Evolutionary conservation across 805 yeast species (phyloP).

Genomic region (Candida sithepensis): DNA sequence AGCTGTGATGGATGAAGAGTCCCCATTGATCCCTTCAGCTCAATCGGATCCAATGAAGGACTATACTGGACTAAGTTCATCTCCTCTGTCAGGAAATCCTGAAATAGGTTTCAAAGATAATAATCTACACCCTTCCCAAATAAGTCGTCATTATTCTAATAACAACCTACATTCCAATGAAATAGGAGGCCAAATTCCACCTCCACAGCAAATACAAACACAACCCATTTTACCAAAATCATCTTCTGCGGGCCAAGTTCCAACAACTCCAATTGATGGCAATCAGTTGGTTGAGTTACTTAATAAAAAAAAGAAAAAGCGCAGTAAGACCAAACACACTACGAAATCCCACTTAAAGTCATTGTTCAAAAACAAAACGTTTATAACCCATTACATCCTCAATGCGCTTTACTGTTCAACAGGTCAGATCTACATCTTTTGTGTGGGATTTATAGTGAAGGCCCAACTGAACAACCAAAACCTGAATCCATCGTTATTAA

Average conservation of each 20-base stretch:
- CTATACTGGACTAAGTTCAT: slow-evolving; percentile 8
- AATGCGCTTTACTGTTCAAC: slow-evolving; percentile 57
- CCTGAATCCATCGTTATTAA: slow-evolving; percentile 9
- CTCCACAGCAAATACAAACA: not conserved
- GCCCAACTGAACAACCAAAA: slow-evolving; percentile 35
- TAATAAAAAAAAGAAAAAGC: slow-evolving; percentile 5
- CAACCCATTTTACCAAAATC: not conserved
- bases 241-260: not conserved
- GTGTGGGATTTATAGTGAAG: slow-evolving; percentile 69
- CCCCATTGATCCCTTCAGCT: slow-evolving; percentile 5
- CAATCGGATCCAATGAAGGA: slow-evolving; percentile 1
- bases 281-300: slow-evolving; percentile 3
- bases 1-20: slow-evolving; percentile 18
- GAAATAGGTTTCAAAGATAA: not conserved
- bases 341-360: slow-evolving; percentile 22
- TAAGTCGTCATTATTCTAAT: not conserved
- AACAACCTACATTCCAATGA: not conserved
- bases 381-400: slow-evolving; percentile 50
- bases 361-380: slow-evolving; percentile 33
- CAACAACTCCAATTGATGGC: slow-evolving; percentile 1
- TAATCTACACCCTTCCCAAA: not conserved
- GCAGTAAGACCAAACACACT: slow-evolving; percentile 10
- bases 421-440: slow-evolving; percentile 69
- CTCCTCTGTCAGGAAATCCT: slow-evolving; percentile 3
- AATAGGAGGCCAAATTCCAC: not conserved